Evolutionary conservation across 345 rosid species (phyloP), one percentile per base, ranked within the genome.

Genomic region (Rhodamnia argentea): DNA sequence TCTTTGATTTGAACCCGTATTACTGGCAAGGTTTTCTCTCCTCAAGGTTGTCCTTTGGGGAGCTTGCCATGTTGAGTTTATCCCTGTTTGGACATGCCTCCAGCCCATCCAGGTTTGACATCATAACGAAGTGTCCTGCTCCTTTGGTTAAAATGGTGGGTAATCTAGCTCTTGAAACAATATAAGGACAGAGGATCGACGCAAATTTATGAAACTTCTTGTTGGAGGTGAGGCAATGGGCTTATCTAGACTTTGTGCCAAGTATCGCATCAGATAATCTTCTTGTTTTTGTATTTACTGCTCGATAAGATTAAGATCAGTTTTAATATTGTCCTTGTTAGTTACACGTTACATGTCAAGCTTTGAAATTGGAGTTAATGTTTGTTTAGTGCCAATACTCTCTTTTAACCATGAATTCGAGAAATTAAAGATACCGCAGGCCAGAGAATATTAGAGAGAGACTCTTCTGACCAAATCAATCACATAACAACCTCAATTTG

Each of bases 11-110:
- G 87, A 86, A 92, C 70, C 95, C 95, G 76, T 86, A 91, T 56
- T 90, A 93, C 60, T 94, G 95, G 95, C 92, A 92, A 10, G 97
- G 97, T 1, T 94, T 92, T 78, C 92, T 94, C 53, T 92, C 95
- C 13, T 92, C 95, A 9, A 90, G 93, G 59, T 87, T 94, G 88
- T 91, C 95, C 50, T 57, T 92, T 7, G 6, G 83, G 14, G 94
- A 94, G 88, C 93, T 92, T 86, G 85, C 87, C 76, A 15, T 44
- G 60, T 81, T 93, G 52, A 88, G 94, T 85, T 59, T 92, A 37
- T 91, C 90, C 22, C 76, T 92, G 52, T 94, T 94, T 84, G 90
- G 84, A 37, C 92, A 86, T 83, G 94, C 94, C 84, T 93, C 95
- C 0, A 89, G 56, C 83, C 86, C 89, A 26, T 91, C 95, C 40